These are phyloP conservation scores for Euphrasia arctica DNA, from an alignment of 305 asterid species.

Conservation along the genomic window DNA sequence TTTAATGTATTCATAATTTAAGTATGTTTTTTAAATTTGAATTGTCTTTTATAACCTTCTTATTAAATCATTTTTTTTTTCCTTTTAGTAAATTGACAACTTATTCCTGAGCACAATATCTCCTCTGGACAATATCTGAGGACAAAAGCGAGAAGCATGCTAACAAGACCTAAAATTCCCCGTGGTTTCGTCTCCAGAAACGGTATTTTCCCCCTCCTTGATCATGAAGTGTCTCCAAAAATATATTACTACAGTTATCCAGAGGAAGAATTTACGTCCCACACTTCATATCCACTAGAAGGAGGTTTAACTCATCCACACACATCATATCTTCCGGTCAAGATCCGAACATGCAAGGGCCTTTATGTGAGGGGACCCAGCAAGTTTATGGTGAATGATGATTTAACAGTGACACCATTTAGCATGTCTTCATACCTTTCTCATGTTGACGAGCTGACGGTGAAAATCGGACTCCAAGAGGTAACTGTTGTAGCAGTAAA, in stretches of 20 bases:
- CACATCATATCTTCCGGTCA: too few species aligned
- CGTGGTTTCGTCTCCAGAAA: background rate
- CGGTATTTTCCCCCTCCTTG: background rate
- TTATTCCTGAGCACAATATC: slow-evolving; percentile 7
- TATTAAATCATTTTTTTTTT: too few species aligned
- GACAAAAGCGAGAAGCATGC: background rate
- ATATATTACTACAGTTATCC: too few species aligned
- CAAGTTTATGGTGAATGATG: background rate
- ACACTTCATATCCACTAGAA: too few species aligned
- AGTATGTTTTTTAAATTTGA: too few species aligned
- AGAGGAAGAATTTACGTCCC: too few species aligned
- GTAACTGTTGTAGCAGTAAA: background rate
- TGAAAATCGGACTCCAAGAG: background rate
- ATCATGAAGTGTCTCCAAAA: background rate
- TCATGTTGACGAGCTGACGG: background rate
- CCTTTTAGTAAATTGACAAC: slow-evolving; percentile 15
- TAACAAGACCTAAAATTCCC: background rate
- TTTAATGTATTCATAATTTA: too few species aligned
- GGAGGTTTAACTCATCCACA: too few species aligned
- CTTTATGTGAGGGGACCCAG: background rate
- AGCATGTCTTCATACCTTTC: background rate
- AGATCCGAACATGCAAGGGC: too few species aligned
- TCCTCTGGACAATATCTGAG: background rate
- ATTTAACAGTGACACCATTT: background rate
- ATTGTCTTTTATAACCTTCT: too few species aligned